These are phyloP conservation scores for Boletus eberwhitei DNA, from an alignment of 768 basidiomycete species.

Conservation along the genomic window DNA sequence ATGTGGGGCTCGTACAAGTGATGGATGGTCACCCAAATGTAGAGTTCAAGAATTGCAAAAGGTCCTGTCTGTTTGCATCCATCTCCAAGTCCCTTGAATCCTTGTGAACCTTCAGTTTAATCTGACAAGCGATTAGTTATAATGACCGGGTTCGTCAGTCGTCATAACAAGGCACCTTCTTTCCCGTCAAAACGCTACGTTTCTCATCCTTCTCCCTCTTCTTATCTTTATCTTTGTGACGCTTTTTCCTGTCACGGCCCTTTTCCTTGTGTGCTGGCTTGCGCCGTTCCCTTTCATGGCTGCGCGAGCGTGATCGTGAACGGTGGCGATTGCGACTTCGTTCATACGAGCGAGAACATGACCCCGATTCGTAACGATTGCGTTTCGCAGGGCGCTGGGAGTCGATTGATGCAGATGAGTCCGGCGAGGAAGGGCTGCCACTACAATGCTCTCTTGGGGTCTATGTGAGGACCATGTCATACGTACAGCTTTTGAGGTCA, in stretches of 20 bases:
- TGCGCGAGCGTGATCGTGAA: constrained; percentile 30
- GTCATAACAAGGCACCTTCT: constrained; percentile 42
- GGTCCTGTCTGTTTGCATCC: constrained; percentile 52
- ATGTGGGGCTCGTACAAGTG: background rate
- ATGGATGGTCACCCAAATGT: constrained; percentile 32
- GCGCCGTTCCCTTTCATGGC: constrained; percentile 23
- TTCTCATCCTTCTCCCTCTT: constrained; percentile 44
- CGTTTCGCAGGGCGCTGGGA: constrained; percentile 15
- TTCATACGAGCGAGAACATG: constrained; percentile 21
- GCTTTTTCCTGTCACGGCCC: constrained; percentile 36
- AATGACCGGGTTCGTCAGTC: background rate
- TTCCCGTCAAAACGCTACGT: constrained; percentile 57
- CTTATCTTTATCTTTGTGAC: constrained; percentile 34
- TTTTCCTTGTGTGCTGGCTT: constrained; percentile 26
- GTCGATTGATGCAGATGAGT: constrained; percentile 14
- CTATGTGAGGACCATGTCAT: constrained; percentile 15
- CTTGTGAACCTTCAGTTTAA: constrained; percentile 62
- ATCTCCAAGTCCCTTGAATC: constrained; percentile 53
- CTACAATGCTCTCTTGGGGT: constrained; percentile 18
- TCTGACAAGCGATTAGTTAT: constrained; percentile 32
- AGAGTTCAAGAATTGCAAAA: constrained; percentile 56
- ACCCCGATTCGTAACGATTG: constrained; percentile 17
- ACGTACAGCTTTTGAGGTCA: constrained; percentile 28
- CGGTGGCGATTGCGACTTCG: constrained; percentile 9
- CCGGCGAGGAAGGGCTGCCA: constrained; percentile 19